Evolutionary conservation across 176 grass and related monocot genomes (phyloP), one percentile per base, ranked within the genome.

Genomic region (Thalia dealbata): DNA sequence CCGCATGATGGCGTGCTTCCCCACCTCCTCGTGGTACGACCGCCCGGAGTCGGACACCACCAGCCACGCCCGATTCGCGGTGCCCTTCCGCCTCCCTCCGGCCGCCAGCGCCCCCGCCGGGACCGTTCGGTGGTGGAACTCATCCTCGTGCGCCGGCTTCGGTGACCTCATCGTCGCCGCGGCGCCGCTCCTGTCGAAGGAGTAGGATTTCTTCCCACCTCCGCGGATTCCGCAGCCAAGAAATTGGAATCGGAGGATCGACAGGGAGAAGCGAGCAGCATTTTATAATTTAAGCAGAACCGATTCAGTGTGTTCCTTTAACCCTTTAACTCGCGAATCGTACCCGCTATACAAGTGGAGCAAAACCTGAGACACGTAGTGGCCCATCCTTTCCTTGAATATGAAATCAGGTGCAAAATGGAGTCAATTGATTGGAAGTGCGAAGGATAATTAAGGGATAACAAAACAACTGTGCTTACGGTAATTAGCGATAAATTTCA

Each of bases 1-100:
- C 48, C 73, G 75, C 92, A 91, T 96, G 84, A 96, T 86, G 69
- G 70, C 85, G 76, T 89, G 79, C 77, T 87, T 80, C 25, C 84
- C 84, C 56, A 87, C 81, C 82, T 89, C 82, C 50, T 75, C 82
- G 35, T 69, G 29, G 3, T 60, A 78, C 52, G 67, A 10, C 45
- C 78, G 79, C 55, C 86, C 88, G 24, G 76, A 73, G 68, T 75
- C 81, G 16, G 86, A 85, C 38, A 96, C 81, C 67, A 91, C 92
- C 79, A 96, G 61, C 92, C 92, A 96, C 81, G 84, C 80, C 70
- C 86, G 76, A 81, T 55, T 79, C 12, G 70, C 76, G 68, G 68
- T 71, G 3, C 71, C 84, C 81, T 89, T 96, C 63, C 92, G 69
- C 70, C 88, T 75, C 45, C 45, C 45, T 48, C 43, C 71, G 79